Base-by-base conservation (phyloP, 305 asterid species). In the Caryopteris hybrid region DNA sequence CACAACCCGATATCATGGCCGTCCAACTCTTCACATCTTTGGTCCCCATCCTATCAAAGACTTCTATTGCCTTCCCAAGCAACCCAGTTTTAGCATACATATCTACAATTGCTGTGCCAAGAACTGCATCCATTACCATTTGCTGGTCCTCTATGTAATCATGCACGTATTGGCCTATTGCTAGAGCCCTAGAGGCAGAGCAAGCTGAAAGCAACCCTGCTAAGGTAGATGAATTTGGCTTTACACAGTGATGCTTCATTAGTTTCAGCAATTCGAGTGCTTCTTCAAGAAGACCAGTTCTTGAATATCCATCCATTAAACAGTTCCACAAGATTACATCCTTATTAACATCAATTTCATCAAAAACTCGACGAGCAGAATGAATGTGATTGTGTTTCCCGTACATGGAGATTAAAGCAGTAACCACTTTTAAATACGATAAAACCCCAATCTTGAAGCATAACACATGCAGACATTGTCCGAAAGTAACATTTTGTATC, bases 301-400 rank as follows among this genome's bases (percentile, higher is more conserved):
- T 88, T 11, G 90, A 85, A 77, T 86, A 84, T 50, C 79, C 82
- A 72, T 88, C 88, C 17, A 88, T 84, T 13, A 86, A 78, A 79
- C 90, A 84, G 78, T 88, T 88, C 95, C 95, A 86, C 78, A 81
- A 56, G 46, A 82, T 73, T 13, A 82, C 72, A 69, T 88, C 95
- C 43, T 73, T 84, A 21, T 69, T 39, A 20, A 34, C 77, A 73
- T 62, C 43, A 42, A 68, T 68, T 76, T 81, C 92, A 66, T 86
- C 89, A 51, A 86, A 84, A 47, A 86, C 64, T 51, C 33, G 80
- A 22, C 75, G 83, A 13, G 85, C 81, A 9, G 52, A 76, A 53
- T 61, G 45, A 51, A 84, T 59, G 66, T 16, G 8, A 11, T 79
- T 72, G n/a, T 52, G 80, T 74, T 82, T 86, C 36, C 86, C 89